Evolutionary conservation across 805 yeast genomes (phyloP).

Genomic region (Saccharomycopsis malanga): DNA sequence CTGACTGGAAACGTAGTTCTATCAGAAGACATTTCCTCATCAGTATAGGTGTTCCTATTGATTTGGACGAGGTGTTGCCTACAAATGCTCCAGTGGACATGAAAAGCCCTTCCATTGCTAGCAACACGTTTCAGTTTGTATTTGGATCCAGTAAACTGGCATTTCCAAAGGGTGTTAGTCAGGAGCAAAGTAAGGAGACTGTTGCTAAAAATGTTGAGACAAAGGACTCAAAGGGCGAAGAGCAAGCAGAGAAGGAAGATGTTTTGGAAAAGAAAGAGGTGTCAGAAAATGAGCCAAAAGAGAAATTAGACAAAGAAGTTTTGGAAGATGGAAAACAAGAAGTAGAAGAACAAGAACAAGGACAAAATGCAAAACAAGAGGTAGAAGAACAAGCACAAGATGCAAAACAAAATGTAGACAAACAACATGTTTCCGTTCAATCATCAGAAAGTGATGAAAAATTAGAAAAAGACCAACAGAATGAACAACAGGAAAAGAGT

Average conservation of each 20-base stretch:
- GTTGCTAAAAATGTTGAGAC: too few relatives aligned
- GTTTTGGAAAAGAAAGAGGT: not conserved
- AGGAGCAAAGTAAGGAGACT: too few relatives aligned
- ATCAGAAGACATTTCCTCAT: conserved; percentile 57
- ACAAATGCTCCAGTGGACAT: not conserved
- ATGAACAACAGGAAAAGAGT: too few relatives aligned
- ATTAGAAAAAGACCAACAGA: too few relatives aligned
- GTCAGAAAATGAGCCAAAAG: conserved; percentile 3
- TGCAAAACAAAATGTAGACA: too few relatives aligned
- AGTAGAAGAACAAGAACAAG: not conserved
- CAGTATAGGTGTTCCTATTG: conserved; percentile 66
- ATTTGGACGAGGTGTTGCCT: conserved; percentile 46
- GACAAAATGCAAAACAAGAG: not conserved
- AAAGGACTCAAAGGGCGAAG: not conserved
- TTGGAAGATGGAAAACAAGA: not conserved
- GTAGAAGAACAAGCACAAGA: too few relatives aligned
- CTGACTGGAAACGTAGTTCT: conserved; percentile 64
- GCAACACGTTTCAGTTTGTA: too few relatives aligned
- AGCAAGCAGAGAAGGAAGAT: not conserved
- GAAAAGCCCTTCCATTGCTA: too few relatives aligned
- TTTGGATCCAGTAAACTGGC: too few relatives aligned
- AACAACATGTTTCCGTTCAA: too few relatives aligned
- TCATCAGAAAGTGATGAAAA: too few relatives aligned
- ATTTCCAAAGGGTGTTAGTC: too few relatives aligned
- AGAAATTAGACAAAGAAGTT: conserved; percentile 2